Percentiles rank a stretch among this genome's conserved stretches.
Evolutionary conservation across 2,329 filamentous ascomycete genomes (phyloP).

Genomic region (Triangularia verruculosa): DNA sequence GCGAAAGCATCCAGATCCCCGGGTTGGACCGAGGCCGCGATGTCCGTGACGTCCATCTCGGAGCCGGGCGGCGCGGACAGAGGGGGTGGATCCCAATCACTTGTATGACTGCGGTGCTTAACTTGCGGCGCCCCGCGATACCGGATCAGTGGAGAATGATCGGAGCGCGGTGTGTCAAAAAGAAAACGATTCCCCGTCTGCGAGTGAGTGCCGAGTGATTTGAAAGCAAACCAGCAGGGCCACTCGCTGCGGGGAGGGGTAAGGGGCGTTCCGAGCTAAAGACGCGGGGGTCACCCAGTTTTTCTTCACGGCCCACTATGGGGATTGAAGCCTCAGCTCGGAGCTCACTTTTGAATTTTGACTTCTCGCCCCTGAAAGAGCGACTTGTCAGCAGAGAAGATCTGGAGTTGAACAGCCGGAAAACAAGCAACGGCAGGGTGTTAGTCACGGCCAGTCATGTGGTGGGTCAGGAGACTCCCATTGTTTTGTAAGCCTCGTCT

Average conservation of each 20-base stretch:
- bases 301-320: background rate
- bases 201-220: background rate
- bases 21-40: background rate
- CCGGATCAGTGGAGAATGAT: background rate
- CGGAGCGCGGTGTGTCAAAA: background rate
- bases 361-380: background rate
- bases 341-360: background rate
- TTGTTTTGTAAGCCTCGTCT: background rate
- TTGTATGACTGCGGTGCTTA: background rate
- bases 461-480: background rate
- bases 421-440: background rate
- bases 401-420: background rate
- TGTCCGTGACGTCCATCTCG: background rate
- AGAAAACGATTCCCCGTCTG: background rate
- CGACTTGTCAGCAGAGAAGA: background rate
- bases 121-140: background rate
- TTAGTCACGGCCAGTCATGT: background rate
- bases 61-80: background rate
- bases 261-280: background rate
- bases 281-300: background rate
- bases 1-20: background rate
- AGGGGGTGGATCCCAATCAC: background rate
- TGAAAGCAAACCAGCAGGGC: constrained; percentile 1
- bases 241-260: background rate
- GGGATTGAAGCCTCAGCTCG: background rate